Percentiles rank a stretch among this genome's conserved stretches.
Evolutionary conservation across 164 flowering plant species (phyloP).

Genomic region (Vitis riparia): DNA sequence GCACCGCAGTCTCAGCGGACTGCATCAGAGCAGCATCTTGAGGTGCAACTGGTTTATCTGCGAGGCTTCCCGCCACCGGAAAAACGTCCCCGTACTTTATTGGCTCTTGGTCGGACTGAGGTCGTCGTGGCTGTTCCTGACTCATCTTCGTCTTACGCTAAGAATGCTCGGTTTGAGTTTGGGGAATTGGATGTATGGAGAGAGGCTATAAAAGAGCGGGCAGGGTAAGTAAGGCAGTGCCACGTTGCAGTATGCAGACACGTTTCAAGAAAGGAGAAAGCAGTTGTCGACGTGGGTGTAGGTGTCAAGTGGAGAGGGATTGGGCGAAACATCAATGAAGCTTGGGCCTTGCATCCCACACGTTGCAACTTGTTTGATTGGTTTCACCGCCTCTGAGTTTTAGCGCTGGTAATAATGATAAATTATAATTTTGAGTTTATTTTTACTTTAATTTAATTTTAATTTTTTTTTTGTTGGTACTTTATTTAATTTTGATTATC

Average conservation of each 20-base stretch:
- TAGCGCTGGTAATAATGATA: too few species aligned
- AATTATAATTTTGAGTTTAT: too few species aligned
- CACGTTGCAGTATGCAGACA: neutral
- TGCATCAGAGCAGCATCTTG: slow-evolving; percentile 60
- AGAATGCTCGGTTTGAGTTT: too few species aligned
- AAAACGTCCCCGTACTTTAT: slow-evolving; percentile 58
- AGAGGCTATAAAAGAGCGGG: neutral
- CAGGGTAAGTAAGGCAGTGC: neutral
- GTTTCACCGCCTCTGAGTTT: too few species aligned
- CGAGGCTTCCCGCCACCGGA: slow-evolving; percentile 44
- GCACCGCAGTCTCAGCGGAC: slow-evolving; percentile 34
- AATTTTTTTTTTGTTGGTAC: too few species aligned
- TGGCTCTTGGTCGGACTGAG: slow-evolving; percentile 25
- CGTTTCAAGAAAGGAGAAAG: neutral
- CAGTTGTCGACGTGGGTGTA: neutral
- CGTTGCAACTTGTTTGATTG: too few species aligned
- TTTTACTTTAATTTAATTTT: too few species aligned
- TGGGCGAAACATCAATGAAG: too few species aligned
- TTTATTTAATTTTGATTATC: too few species aligned
- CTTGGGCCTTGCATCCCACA: too few species aligned
- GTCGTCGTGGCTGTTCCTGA: slow-evolving; percentile 39
- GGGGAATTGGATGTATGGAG: too few species aligned
- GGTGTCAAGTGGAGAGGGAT: neutral
- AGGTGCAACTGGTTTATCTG: slow-evolving; percentile 34
- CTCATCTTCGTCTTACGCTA: slow-evolving; percentile 17